Evolutionary conservation across 805 yeast species (phyloP).

Genomic region (Cyberlindnera americana): DNA sequence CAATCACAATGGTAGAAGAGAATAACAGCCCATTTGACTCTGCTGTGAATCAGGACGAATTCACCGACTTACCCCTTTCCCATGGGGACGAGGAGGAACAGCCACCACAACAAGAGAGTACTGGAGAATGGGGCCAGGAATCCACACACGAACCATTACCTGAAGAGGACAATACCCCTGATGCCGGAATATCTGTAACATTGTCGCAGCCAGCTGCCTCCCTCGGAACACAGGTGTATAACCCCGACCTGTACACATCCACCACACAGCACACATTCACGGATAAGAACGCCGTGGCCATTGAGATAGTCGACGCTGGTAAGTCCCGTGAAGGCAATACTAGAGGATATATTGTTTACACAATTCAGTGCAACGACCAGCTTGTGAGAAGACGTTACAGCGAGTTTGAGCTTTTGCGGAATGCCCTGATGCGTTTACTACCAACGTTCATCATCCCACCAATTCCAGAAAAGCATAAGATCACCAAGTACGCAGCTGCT

Average conservation of each 20-base stretch:
- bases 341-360: conserved; percentile 77
- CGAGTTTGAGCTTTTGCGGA: conserved; percentile 84
- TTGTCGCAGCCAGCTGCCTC: conserved; percentile 2
- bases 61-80: conserved; percentile 27
- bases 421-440: conserved; percentile 62
- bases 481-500: conserved; percentile 41
- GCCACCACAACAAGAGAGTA: background rate
- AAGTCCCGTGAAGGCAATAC: conserved; percentile 78
- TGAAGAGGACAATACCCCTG: conserved; percentile 3
- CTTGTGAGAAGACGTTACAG: conserved; percentile 82
- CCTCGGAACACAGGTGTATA: conserved; percentile 24
- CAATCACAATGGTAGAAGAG: conserved; percentile 22
- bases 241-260: conserved; percentile 27
- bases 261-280: conserved; percentile 21
- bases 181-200: conserved; percentile 1
- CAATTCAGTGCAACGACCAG: conserved; percentile 61
- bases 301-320: conserved; percentile 73
- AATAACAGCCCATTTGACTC: conserved; percentile 27
- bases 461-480: conserved; percentile 79
- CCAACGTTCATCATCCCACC: conserved; percentile 90
- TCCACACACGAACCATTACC: background rate
- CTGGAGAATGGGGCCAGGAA: background rate
- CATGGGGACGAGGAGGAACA: conserved; percentile 20
- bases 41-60: conserved; percentile 21
- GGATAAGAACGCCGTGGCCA: conserved; percentile 22